Evolutionary conservation across 176 grass and related monocot species (phyloP).

Genomic region (Eragrostis curvula): DNA sequence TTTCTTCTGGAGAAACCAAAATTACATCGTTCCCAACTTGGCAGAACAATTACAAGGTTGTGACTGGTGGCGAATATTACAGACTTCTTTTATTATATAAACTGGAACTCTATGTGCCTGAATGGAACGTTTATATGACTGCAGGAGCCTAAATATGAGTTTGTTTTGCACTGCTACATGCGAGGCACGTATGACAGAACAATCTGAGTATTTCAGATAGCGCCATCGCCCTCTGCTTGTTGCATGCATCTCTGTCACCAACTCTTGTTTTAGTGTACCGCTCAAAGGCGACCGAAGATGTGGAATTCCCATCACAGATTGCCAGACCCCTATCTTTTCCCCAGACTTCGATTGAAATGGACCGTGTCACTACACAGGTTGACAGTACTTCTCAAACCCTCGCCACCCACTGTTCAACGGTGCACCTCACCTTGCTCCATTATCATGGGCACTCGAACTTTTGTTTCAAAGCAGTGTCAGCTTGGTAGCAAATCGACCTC

Average conservation of each 20-base stretch:
- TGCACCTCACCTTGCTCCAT: conserved; percentile 42
- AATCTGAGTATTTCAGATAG: neutral
- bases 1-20: too few relatives aligned
- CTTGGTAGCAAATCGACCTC: conserved; percentile 5
- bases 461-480: conserved; percentile 32
- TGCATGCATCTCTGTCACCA: conserved; percentile 27
- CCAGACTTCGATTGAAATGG: conserved; percentile 37
- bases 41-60: too few relatives aligned
- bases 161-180: neutral
- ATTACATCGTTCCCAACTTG: too few relatives aligned
- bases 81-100: too few relatives aligned
- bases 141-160: too few relatives aligned
- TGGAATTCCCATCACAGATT: conserved; percentile 31
- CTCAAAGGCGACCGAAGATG: conserved; percentile 39
- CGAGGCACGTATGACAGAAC: neutral
- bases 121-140: too few relatives aligned
- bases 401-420: conserved; percentile 13
- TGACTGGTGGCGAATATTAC: too few relatives aligned
- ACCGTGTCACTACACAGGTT: conserved; percentile 30
- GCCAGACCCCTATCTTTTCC: neutral
- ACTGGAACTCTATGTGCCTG: too few relatives aligned
- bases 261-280: conserved; percentile 35
- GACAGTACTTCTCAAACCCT: neutral
- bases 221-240: conserved; percentile 28
- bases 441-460: conserved; percentile 33